Percentiles rank a stretch among this genome's conserved stretches.
phyloP scores from a whole-genome alignment of 1,284 basidiomycete genomes.

The Ceratobasidium sp. region DNA sequence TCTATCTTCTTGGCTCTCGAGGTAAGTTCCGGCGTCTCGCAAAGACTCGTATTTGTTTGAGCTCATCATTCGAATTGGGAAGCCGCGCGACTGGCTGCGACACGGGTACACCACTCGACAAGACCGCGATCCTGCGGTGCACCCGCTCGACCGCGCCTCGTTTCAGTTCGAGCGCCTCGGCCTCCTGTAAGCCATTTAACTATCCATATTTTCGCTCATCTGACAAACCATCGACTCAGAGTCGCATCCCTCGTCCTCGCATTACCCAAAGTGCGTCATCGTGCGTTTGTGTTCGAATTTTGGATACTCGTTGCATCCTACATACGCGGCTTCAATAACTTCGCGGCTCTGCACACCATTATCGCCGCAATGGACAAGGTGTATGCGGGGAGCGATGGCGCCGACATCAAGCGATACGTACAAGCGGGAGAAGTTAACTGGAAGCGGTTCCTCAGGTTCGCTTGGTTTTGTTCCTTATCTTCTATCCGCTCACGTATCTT shows the following conservation, averaged over 20 bases:
- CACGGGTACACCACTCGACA: conserved; percentile 70
- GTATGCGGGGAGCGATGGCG: conserved; percentile 71
- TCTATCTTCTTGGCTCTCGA: conserved; percentile 73
- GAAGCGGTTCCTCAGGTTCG: conserved; percentile 70
- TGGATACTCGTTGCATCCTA: conserved; percentile 79
- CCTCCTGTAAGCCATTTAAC: conserved; percentile 65
- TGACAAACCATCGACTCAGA: conserved; percentile 56
- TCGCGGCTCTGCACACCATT: conserved; percentile 80
- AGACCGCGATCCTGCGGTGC: conserved; percentile 68
- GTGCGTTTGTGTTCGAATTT: conserved; percentile 71
- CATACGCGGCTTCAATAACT: conserved; percentile 72
- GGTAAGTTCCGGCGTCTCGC: no score
- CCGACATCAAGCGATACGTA: conserved; percentile 69
- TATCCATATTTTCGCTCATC: neutral
- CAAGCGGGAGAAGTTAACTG: conserved; percentile 68
- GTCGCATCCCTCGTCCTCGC: conserved; percentile 80
- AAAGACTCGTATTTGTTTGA: no score
- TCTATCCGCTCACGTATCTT: neutral
- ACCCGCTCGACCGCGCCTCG: conserved; percentile 74
- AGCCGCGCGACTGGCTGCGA: conserved; percentile 83
- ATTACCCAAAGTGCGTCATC: conserved; percentile 73
- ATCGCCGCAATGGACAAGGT: conserved; percentile 84
- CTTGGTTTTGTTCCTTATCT: neutral
- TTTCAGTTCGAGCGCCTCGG: conserved; percentile 77
- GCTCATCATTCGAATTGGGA: no score